These are phyloP conservation scores for Simplicillium sp. DNA, from an alignment of 2,329 filamentous ascomycete genomes.

Conservation along the genomic window DNA sequence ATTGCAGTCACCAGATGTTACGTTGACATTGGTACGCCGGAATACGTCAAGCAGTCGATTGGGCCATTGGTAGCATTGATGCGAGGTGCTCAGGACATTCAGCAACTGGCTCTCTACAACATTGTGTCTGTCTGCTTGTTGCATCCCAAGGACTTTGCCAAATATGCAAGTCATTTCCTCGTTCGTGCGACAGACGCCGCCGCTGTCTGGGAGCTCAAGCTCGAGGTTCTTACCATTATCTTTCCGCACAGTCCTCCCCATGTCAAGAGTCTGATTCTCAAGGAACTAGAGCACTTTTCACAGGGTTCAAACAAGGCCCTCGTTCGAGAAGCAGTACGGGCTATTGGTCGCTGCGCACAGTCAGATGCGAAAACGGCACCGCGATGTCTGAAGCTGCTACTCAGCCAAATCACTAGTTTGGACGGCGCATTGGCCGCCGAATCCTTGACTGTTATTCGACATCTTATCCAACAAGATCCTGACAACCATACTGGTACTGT, in stretches of 20 bases:
- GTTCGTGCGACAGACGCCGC: conserved; percentile 70
- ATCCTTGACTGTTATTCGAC: conserved; percentile 86
- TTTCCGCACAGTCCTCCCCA: conserved; percentile 73
- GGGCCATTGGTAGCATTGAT: conserved; percentile 82
- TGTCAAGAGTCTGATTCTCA: conserved; percentile 77
- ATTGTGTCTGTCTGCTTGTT: conserved; percentile 84
- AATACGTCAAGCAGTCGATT: conserved; percentile 65
- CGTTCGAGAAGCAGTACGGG: conserved; percentile 80
- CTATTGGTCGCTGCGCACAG: conserved; percentile 89
- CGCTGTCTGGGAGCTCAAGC: conserved; percentile 81
- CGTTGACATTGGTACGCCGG: conserved; percentile 69
- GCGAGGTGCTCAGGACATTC: conserved; percentile 75
- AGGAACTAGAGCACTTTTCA: conserved; percentile 90
- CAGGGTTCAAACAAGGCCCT: conserved; percentile 63
- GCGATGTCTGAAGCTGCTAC: conserved; percentile 71
- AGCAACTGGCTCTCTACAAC: conserved; percentile 85
- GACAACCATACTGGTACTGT: conserved; percentile 75
- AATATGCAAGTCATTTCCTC: conserved; percentile 82
- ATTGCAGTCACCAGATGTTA: conserved; percentile 81
- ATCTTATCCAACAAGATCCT: conserved; percentile 89
- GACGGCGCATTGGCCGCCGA: conserved; percentile 86
- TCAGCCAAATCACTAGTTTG: conserved; percentile 79
- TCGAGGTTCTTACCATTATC: conserved; percentile 83
- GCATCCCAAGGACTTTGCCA: conserved; percentile 71
- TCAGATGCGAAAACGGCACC: conserved; percentile 60